Evolutionary conservation across 768 basidiomycete species (phyloP).

Genomic region (Naganishia antarctica): DNA sequence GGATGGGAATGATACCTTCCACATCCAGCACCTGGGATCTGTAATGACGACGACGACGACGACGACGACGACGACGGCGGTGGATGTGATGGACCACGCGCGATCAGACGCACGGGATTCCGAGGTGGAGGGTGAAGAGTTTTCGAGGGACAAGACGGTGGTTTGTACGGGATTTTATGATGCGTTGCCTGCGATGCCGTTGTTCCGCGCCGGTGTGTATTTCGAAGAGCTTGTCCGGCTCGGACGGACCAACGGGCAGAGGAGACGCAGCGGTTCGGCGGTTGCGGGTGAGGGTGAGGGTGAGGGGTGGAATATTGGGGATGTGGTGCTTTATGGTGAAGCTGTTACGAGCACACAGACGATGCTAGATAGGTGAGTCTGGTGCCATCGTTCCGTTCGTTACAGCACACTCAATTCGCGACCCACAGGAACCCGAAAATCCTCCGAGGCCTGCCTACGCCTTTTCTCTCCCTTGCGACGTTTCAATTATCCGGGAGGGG

Average conservation of each 20-base stretch:
- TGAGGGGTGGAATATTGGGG: slow-evolving; percentile 57
- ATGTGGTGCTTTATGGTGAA: slow-evolving; percentile 77
- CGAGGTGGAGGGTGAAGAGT: too few species aligned
- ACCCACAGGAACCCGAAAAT: slow-evolving; percentile 69
- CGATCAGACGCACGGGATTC: slow-evolving; percentile 33
- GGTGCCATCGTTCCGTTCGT: too few species aligned
- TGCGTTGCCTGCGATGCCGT: slow-evolving; percentile 55
- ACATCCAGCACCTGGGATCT: slow-evolving; percentile 13
- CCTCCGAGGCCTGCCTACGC: slow-evolving; percentile 64
- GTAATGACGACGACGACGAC: too few species aligned
- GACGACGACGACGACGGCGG: slow-evolving; percentile 13
- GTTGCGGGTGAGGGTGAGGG: slow-evolving; percentile 27
- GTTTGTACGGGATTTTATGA: slow-evolving; percentile 39
- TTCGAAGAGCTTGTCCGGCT: slow-evolving; percentile 55
- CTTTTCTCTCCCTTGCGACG: slow-evolving; percentile 76
- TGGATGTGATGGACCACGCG: slow-evolving; percentile 18
- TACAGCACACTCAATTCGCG: too few species aligned
- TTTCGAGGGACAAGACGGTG: too few species aligned
- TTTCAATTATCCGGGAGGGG: slow-evolving; percentile 84
- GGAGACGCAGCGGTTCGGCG: slow-evolving; percentile 28
- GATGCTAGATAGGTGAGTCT: slow-evolving; percentile 76
- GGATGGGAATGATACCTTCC: slow-evolving; percentile 63
- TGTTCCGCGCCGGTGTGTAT: slow-evolving; percentile 65
- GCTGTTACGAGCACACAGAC: slow-evolving; percentile 91
- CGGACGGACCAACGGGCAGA: slow-evolving; percentile 28